Evolutionary conservation across 768 basidiomycete genomes (phyloP).

Genomic region (Auriculariales sp.): DNA sequence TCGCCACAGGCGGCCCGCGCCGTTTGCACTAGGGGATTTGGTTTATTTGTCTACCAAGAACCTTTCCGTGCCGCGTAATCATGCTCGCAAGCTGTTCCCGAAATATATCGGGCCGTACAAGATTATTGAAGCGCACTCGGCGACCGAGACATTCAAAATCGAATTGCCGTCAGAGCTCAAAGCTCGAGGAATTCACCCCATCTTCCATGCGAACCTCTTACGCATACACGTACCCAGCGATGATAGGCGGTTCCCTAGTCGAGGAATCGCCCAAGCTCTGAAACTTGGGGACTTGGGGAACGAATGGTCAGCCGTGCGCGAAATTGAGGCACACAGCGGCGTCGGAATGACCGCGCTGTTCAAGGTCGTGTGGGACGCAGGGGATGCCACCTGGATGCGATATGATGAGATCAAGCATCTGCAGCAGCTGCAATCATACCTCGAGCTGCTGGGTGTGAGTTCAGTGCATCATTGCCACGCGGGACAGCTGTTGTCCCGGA

Average conservation of each 20-base stretch:
- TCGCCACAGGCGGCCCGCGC: conserved; percentile 5
- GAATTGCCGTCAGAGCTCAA: conserved; percentile 8
- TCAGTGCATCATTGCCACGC: background rate
- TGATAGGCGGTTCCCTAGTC: conserved; percentile 14
- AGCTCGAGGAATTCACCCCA: conserved; percentile 6
- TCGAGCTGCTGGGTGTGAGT: conserved; percentile 14
- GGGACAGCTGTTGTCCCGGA: conserved; percentile 1
- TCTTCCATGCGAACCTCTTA: conserved; percentile 10
- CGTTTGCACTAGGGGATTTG: conserved; percentile 14
- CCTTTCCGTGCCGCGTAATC: conserved; percentile 13
- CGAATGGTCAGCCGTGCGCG: conserved; percentile 11
- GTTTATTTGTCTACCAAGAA: conserved; percentile 17
- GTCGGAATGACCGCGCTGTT: conserved; percentile 8
- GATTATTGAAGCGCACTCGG: conserved; percentile 6
- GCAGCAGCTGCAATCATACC: conserved; percentile 7
- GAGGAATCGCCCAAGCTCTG: conserved; percentile 8
- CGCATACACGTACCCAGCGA: conserved; percentile 14
- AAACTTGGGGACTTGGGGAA: conserved; percentile 5
- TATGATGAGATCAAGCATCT: conserved; percentile 8
- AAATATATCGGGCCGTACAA: conserved; percentile 15
- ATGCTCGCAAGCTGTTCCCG: conserved; percentile 14
- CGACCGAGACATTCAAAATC: conserved; percentile 1
- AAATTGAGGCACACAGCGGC: conserved; percentile 7
- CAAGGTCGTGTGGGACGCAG: conserved; percentile 11
- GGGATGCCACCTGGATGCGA: conserved; percentile 12